Evolutionary conservation across 2,329 filamentous ascomycete species (phyloP), one percentile per base, ranked within the genome.

Genomic region (Epichloe sibirici): DNA sequence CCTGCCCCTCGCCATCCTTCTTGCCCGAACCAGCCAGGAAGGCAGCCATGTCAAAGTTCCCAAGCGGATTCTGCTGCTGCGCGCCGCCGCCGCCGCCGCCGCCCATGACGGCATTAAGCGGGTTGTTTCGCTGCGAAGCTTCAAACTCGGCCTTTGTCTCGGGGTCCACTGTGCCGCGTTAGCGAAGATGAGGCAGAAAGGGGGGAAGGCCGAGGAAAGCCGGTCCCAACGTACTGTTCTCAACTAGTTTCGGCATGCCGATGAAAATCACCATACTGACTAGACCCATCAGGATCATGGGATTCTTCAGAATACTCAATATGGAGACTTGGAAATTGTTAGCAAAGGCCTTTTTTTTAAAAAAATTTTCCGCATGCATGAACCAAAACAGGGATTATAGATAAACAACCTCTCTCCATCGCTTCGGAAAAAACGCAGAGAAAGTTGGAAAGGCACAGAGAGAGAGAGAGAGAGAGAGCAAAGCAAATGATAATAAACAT

Each of bases 131-230:
- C 68, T 93, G 89, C 63, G 89, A 85, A 63, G 89, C 87, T 67
- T 96, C 90, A 65, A 93, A 95, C 66, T 97, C 93, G 61, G 88
- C 88, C 62, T 84, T 84, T 71, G 88, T 86, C 69, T 98, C 93
- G n/a, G 89, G 89, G 66, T 97, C 93, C 90, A 98, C 90, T 96
- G 62, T 3, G 15, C 6, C 5, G 21, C 31, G 12, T 37, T 15
- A 35, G 11, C 3, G n/a, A 11, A 40, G 12, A 7, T 15, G 5
- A 15, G 6, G 28, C 6, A 7, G 9, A 11, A 43, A 15, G 34
- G 23, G 45, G 21, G 23, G 38, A 17, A 34, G 15, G 6, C 8
- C 5, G 17, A 28, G 13, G 39, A 23, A n/a, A 31, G 25, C 25
- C 12, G n/a, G 23, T n/a, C 9, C 11, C 25, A 17, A 79, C 88